Evolutionary conservation across 2,329 filamentous ascomycete genomes (phyloP).

Genomic region (Xylaria digitata): DNA sequence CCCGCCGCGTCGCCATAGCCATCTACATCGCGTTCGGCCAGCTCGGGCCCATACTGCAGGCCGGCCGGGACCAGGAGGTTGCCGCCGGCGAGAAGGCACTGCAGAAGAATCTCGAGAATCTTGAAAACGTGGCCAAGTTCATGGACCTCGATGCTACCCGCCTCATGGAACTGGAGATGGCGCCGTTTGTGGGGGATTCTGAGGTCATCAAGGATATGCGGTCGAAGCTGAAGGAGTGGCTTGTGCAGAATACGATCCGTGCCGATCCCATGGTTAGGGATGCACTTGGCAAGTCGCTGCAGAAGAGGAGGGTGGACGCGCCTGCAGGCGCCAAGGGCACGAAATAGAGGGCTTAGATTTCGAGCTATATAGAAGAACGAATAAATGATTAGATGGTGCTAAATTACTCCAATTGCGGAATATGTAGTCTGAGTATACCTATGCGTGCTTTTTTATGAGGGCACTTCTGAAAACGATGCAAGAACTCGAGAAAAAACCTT

Average conservation of each 20-base stretch:
- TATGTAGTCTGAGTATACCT: not conserved
- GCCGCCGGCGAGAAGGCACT: slow-evolving; percentile 61
- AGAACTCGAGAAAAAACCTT: not conserved
- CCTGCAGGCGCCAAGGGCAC: slow-evolving; percentile 70
- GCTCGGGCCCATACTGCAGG: slow-evolving; percentile 74
- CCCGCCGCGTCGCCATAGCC: slow-evolving; percentile 80
- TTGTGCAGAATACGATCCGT: slow-evolving; percentile 86
- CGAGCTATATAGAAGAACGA: not conserved
- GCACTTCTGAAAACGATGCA: not conserved
- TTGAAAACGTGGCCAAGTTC: slow-evolving; percentile 69
- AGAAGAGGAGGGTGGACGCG: slow-evolving; percentile 70
- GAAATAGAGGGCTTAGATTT: slow-evolving; percentile 48
- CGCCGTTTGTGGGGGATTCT: slow-evolving; percentile 81
- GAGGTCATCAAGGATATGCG: slow-evolving; percentile 72
- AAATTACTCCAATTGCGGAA: slow-evolving; percentile 1
- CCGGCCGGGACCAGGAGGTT: slow-evolving; percentile 48
- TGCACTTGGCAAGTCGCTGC: slow-evolving; percentile 76
- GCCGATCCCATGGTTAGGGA: slow-evolving; percentile 84
- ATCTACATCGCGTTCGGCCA: slow-evolving; percentile 86
- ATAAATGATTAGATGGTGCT: not conserved
- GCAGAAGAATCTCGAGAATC: slow-evolving; percentile 72
- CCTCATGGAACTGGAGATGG: slow-evolving; percentile 80
- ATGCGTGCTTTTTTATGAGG: not conserved
- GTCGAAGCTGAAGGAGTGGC: slow-evolving; percentile 82
- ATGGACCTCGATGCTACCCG: slow-evolving; percentile 76